These are phyloP conservation scores for Aspergillus novoparasiticus DNA, from an alignment of 2,329 filamentous ascomycete species.

Conservation along the genomic window DNA sequence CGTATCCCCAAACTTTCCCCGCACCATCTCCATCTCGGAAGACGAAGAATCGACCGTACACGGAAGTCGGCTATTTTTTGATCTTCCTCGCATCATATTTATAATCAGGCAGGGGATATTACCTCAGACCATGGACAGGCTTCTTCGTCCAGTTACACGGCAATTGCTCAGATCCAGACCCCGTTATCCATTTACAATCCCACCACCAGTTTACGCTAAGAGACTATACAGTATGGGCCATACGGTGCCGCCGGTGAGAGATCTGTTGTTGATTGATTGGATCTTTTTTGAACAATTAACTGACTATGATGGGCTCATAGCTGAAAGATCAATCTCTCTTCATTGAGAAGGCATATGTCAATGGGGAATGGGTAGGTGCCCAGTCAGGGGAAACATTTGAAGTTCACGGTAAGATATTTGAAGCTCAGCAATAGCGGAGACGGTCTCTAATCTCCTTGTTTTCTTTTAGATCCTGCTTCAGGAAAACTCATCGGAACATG, in stretches of 20 bases:
- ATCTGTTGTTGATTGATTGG: not conserved
- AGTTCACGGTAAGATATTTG: constrained; percentile 62
- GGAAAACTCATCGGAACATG: constrained; percentile 78
- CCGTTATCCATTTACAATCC: constrained; percentile 40
- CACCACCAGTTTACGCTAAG: constrained; percentile 33
- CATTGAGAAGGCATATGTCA: constrained; percentile 82
- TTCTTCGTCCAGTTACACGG: constrained; percentile 38
- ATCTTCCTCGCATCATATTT: not conserved
- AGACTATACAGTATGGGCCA: constrained; percentile 47
- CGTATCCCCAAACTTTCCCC: constrained; percentile 7
- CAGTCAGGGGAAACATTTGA: constrained; percentile 90
- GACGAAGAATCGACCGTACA: not conserved
- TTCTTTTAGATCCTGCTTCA: constrained; percentile 72
- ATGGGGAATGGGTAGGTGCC: constrained; percentile 88
- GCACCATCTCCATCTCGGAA: not conserved
- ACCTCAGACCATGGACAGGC: constrained; percentile 33
- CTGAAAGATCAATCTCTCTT: constrained; percentile 79
- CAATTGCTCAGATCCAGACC: constrained; percentile 39
- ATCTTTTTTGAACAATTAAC: not conserved
- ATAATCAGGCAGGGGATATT: constrained; percentile 16
- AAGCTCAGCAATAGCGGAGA: not conserved
- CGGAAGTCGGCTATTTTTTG: constrained; percentile 5
- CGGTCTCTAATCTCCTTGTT: not conserved
- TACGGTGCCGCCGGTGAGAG: constrained; percentile 42
- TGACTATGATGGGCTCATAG: constrained; percentile 28